These are phyloP conservation scores for Vaccinium myrtillus DNA, from an alignment of 148 eudicot species.

Conservation along the genomic window DNA sequence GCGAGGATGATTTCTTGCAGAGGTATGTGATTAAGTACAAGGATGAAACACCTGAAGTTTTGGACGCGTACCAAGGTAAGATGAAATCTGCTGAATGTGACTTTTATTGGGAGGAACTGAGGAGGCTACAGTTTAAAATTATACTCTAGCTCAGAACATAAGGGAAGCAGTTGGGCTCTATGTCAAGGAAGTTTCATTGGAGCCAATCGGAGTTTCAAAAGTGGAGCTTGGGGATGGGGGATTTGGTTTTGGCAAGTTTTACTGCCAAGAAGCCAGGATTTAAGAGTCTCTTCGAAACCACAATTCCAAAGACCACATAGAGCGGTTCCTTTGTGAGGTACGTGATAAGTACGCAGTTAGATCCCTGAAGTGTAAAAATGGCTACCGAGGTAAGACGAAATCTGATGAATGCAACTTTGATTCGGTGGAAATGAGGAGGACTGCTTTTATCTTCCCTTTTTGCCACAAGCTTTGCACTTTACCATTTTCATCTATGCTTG, in stretches of 20 bases:
- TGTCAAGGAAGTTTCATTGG: background rate
- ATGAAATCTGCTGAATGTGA: background rate
- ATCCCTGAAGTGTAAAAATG: background rate
- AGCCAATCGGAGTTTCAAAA: background rate
- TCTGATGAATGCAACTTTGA: background rate
- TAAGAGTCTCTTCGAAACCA: background rate
- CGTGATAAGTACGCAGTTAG: background rate
- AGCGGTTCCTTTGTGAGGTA: background rate
- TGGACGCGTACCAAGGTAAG: background rate
- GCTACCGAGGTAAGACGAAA: background rate
- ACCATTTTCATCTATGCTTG: background rate
- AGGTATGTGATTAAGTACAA: background rate
- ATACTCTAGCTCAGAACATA: background rate
- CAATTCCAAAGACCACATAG: background rate
- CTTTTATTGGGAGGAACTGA: background rate
- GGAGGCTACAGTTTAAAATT: background rate
- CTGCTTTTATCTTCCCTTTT: background rate
- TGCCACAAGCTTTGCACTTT: background rate
- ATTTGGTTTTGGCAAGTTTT: background rate
- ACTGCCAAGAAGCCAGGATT: background rate
- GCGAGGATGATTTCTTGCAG: background rate
- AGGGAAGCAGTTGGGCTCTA: background rate
- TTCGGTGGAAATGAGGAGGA: background rate
- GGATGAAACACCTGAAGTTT: background rate
- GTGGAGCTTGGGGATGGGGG: background rate